Conservation (phyloP, 441 rosid genomes). For the Corymbia citriodora region DNA sequence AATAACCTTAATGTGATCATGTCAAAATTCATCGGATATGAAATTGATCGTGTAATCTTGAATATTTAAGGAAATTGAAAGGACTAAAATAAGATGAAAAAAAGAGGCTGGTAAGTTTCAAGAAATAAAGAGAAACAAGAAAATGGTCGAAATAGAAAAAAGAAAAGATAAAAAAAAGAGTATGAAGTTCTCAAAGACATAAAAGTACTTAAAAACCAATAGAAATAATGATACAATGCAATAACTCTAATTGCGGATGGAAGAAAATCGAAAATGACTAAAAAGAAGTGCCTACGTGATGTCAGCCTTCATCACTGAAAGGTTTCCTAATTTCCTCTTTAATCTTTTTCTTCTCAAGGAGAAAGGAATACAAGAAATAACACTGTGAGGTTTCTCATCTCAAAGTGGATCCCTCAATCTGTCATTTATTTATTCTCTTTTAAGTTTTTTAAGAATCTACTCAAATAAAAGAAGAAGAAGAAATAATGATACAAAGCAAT, state of each 20-base stretch:
- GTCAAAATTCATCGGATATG: not conserved
- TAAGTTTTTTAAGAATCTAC: too few relatives aligned
- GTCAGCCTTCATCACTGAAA: too few relatives aligned
- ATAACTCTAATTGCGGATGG: not conserved
- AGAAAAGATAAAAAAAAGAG: not conserved
- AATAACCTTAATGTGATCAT: not conserved
- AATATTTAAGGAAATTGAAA: not conserved
- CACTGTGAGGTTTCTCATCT: too few relatives aligned
- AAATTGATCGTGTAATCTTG: not conserved
- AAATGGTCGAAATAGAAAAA: not conserved
- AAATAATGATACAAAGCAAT: not conserved
- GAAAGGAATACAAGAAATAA: too few relatives aligned
- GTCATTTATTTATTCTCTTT: too few relatives aligned
- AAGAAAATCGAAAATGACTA: not conserved
- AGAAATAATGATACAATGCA: not conserved
- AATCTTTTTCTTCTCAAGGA: too few relatives aligned
- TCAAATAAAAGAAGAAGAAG: too few relatives aligned
- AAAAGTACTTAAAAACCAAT: not conserved
- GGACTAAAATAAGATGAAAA: not conserved
- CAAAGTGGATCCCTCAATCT: too few relatives aligned
- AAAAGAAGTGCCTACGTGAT: not conserved
- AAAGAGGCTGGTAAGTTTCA: not conserved
- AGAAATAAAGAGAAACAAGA: not conserved
- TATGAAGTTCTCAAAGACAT: not conserved
- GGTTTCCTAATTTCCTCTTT: too few relatives aligned